These are phyloP conservation scores for Fusarium sp. DNA, from an alignment of 2,329 filamentous ascomycete species.

Conservation along the genomic window DNA sequence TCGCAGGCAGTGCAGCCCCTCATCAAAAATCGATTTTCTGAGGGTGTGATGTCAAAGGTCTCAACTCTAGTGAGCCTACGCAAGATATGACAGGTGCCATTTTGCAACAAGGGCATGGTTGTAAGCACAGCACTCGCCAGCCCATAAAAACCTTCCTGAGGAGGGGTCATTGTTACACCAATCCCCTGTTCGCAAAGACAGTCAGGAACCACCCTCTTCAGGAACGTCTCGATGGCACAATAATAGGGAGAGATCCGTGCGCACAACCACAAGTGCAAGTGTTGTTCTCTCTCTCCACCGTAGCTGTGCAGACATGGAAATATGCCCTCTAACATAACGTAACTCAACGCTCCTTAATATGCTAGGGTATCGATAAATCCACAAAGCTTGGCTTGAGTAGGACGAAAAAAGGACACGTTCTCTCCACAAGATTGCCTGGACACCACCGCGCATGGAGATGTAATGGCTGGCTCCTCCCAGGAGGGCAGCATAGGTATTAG, in stretches of 20 bases:
- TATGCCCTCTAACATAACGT: constrained; percentile 26
- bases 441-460: not conserved
- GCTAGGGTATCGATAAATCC: constrained; percentile 3
- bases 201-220: constrained; percentile 33
- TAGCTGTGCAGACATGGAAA: constrained; percentile 3
- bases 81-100: constrained; percentile 35
- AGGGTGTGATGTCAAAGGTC: constrained; percentile 44
- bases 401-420: constrained; percentile 7
- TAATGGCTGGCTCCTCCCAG: not conserved
- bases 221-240: constrained; percentile 32
- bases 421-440: constrained; percentile 6
- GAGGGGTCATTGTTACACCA: constrained; percentile 31
- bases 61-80: constrained; percentile 19
- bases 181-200: constrained; percentile 29
- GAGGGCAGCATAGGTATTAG: constrained; percentile 1
- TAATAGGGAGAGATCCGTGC: constrained; percentile 36
- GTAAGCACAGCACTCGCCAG: constrained; percentile 18
- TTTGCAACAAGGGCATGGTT: constrained; percentile 22
- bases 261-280: constrained; percentile 16
- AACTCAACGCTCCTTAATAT: constrained; percentile 16
- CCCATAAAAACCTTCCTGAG: constrained; percentile 37
- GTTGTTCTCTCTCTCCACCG: constrained; percentile 12
- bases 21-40: constrained; percentile 4
- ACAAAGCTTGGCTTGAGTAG: not conserved
- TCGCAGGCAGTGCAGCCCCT: constrained; percentile 2